These are phyloP conservation scores for Sporisorium graminicola DNA, from an alignment of 1,284 basidiomycete species.

Conservation along the genomic window DNA sequence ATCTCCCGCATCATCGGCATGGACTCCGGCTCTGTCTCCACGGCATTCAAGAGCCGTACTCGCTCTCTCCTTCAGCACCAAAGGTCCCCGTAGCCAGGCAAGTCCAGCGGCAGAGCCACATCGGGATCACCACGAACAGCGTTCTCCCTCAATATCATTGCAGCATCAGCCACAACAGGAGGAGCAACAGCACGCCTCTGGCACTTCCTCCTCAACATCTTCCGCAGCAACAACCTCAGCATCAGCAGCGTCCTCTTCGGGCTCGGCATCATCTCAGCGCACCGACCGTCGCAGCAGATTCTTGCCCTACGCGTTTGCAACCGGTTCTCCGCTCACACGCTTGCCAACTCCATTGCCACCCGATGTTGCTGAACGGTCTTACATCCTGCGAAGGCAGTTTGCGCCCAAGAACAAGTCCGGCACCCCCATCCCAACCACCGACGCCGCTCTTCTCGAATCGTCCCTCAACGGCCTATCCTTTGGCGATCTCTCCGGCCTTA, in stretches of 20 bases:
- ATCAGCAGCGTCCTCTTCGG: constrained; percentile 8
- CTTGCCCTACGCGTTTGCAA: constrained; percentile 42
- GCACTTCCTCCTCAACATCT: constrained; percentile 13
- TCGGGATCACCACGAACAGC: constrained; percentile 31
- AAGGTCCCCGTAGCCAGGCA: constrained; percentile 31
- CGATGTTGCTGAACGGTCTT: constrained; percentile 42
- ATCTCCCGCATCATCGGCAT: constrained; percentile 6
- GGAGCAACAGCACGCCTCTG: constrained; percentile 4
- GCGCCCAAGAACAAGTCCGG: constrained; percentile 22
- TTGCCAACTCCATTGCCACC: constrained; percentile 50
- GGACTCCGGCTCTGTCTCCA: constrained; percentile 2
- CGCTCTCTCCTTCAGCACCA: constrained; percentile 29
- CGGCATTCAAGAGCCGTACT: constrained; percentile 1
- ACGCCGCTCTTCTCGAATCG: constrained; percentile 9
- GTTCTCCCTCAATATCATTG: constrained; percentile 16
- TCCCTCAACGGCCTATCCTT: constrained; percentile 35
- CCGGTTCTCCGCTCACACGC: constrained; percentile 42
- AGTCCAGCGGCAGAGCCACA: constrained; percentile 40
- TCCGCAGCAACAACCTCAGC: neutral
- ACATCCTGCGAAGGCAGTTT: constrained; percentile 25
- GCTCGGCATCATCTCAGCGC: constrained; percentile 25
- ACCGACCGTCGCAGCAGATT: constrained; percentile 27
- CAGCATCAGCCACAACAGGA: constrained; percentile 8
- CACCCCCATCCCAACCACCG: constrained; percentile 9
- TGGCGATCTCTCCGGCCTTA: constrained; percentile 47